Evolutionary conservation across 768 basidiomycete species (phyloP), one percentile per base, ranked within the genome.

Genomic region (Neoboletus magnificus): DNA sequence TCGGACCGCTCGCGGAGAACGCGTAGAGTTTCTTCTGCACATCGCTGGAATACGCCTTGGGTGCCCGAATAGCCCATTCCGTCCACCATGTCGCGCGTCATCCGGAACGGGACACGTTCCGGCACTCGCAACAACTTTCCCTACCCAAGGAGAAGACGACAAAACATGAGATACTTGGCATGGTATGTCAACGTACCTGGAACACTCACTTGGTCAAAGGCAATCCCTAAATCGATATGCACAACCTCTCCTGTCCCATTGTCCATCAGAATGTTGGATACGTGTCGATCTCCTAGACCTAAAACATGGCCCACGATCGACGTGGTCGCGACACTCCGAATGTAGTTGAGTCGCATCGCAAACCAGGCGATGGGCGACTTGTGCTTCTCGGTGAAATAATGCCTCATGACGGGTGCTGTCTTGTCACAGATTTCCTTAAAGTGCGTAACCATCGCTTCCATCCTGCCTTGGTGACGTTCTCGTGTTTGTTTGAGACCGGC

Each of bases 171-270:
- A 16, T 20, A n/a, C 3, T 16, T 4, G 25, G 25, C 4, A 18
- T 22, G 4, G 16, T 27, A 11, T 33, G n/a, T 37, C 30, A 16
- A n/a, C 9, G 7, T 16, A 5, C 13, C 29, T 3, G 9, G 11
- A 8, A 3, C 4, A 13, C 68, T 52, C 57, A 91, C 93, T 76
- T 93, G 92, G 57, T 97, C 97, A 71, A 99, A 98, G 0, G 94
- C 93, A 56, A 98, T 93, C 1, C 96, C 96, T 1, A 98, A 77
- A 71, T 99, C 96, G 50, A 99, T 99, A 68, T 97, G 94, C 8
- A 98, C 85, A 43, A 95, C 79, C 66, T 98, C 93, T 16, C 96
- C 96, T 10, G 82, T 85, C 27, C 70, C 70, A 46, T 83, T 82
- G 69, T 98, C 94, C 43, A 98, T 76, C 43, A 99, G 77, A 63